A percentile compares a stretch with the other conserved stretches of the same genome.
Conservation (phyloP, 768 basidiomycete genomes). For the Suillus ampliporus region DNA sequence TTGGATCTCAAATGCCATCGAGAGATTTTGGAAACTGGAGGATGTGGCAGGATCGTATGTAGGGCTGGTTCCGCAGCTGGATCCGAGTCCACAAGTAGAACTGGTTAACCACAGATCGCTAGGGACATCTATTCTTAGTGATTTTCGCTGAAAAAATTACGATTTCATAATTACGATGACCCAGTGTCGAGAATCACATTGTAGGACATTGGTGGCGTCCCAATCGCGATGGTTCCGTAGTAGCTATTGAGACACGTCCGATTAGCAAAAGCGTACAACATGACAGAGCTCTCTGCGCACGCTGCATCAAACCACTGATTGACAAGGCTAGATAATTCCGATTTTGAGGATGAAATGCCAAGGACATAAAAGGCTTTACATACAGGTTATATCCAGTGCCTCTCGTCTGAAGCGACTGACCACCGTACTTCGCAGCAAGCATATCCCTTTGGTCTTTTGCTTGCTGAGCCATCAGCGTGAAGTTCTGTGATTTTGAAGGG, state of each 20-base stretch:
- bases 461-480: constrained; percentile 21
- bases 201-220: constrained; percentile 48
- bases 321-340: constrained; percentile 46
- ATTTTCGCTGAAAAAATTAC: constrained; percentile 3
- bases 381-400: constrained; percentile 53
- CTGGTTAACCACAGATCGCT: constrained; percentile 52
- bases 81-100: constrained; percentile 30
- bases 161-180: constrained; percentile 22
- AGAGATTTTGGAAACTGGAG: constrained; percentile 37
- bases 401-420: constrained; percentile 36
- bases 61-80: constrained; percentile 34
- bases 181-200: constrained; percentile 55
- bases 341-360: neutral
- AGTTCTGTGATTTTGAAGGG: constrained; percentile 3
- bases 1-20: constrained; percentile 42
- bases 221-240: constrained; percentile 38
- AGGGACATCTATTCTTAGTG: constrained; percentile 22
- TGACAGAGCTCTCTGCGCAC: constrained; percentile 34
- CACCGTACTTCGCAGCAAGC: constrained; percentile 51
- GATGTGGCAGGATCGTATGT: constrained; percentile 35
- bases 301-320: constrained; percentile 71
- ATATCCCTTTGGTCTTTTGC: constrained; percentile 47
- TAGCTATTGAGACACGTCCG: constrained; percentile 15
- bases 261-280: neutral
- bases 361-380: constrained; percentile 18